Base-by-base conservation (phyloP, 169 alveolate genomes). In the Amoebophrya sp. region DNA sequence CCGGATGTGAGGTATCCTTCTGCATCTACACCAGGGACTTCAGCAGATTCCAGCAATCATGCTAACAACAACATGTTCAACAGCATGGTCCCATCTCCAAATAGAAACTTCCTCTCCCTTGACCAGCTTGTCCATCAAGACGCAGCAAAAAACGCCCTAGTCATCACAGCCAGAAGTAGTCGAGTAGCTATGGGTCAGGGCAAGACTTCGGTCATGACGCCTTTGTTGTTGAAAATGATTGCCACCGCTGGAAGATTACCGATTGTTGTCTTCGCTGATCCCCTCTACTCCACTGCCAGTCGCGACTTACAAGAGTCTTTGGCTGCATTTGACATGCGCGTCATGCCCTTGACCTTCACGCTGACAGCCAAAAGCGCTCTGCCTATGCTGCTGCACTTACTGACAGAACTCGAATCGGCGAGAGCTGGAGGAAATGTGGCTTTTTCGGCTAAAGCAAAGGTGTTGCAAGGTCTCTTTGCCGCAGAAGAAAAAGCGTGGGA, bases 381-480 rank as follows among this genome's bases (percentile, higher is more conserved):
- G 26, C 83, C 83, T 1, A 1, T 1, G 83, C 26, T 65, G 83
- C 33, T 65, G 39, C 12, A 6, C 38, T 6, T 65, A 36, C 83
- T 6, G 33, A 18, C 18, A 36, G 36, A 65, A 65, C 26, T 65
- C 18, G 83, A 65, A 65, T 1, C 12, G 39, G 83, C 83, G n/a
- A 6, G 36, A 6, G 26, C 18, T 1, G n/a, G 33, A 6, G 83
- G 83, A 6, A 65, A 65, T 0, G 83, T 26, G 10, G 83, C 26
- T 65, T 65, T 65, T 36, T 29, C 83, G 83, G n/a, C 83, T 36
- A 65, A 65, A 36, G 83, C 83, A 18, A 65, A 65, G 83, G 83
- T 65, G 2, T 6, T 65, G 36, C 83, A 65, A 36, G 83, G 83
- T 18, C 12, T 65, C 33, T 65, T 12, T 26, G 83, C 83, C 38